These are phyloP conservation scores for Symbiodinium natans DNA, from an alignment of 73 alveolate species.

Conservation along the genomic window DNA sequence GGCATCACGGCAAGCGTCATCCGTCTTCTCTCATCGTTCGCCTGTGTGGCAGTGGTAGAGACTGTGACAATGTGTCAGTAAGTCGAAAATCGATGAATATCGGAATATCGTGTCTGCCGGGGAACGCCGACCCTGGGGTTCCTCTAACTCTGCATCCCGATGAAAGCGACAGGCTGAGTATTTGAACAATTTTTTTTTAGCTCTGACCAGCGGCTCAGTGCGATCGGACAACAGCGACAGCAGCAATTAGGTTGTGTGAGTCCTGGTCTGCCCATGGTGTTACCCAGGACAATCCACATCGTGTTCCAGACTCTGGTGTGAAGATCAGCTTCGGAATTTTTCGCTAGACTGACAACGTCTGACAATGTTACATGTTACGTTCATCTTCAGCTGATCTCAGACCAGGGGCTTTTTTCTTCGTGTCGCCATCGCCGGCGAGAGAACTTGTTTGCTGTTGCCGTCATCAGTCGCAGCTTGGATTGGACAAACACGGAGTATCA, in stretches of 20 bases:
- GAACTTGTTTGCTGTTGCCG: neutral
- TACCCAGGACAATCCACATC: neutral
- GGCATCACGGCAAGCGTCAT: no score
- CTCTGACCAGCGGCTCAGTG: neutral
- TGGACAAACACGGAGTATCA: neutral
- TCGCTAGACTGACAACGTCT: neutral
- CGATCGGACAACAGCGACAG: neutral
- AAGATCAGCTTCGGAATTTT: neutral
- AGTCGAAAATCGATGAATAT: no score
- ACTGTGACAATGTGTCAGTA: no score
- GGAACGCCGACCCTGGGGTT: neutral
- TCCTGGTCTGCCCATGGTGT: slow-evolving; percentile 13
- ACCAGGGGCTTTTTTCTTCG: neutral
- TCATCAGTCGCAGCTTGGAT: neutral
- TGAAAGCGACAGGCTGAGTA: neutral
- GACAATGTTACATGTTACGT: no score
- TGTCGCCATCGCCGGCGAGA: neutral
- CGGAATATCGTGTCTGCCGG: no score
- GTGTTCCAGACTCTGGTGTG: neutral
- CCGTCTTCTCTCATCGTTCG: no score
- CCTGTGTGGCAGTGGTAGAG: no score
- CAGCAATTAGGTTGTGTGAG: neutral
- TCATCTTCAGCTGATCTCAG: neutral
- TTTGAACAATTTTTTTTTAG: neutral
- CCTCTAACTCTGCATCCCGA: neutral